Evolutionary conservation across 345 rosid genomes (phyloP).

Genomic region (Gossypium herbaceum): DNA sequence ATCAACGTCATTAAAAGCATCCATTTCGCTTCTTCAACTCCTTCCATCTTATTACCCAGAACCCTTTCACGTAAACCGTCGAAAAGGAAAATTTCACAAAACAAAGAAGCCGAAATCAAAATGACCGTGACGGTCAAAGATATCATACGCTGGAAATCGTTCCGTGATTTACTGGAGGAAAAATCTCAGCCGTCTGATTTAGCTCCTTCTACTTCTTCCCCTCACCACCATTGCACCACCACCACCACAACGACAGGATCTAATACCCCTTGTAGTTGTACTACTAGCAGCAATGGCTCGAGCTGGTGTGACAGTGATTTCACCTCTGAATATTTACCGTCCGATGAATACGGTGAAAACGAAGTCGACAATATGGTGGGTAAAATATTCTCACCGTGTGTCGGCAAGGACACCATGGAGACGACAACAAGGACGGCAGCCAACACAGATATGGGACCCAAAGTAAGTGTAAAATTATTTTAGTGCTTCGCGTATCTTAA

Average conservation of each 20-base stretch:
- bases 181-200: conserved; percentile 24
- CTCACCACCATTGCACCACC: conserved; percentile 26
- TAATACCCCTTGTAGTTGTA: conserved; percentile 24
- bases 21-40: conserved; percentile 27
- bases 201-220: conserved; percentile 20
- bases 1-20: conserved; percentile 47
- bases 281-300: conserved; percentile 35
- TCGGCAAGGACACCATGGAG: conserved; percentile 45
- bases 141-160: conserved; percentile 81
- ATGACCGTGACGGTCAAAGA: conserved; percentile 54
- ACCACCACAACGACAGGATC: conserved; percentile 39
- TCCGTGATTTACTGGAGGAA: conserved; percentile 53
- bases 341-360: conserved; percentile 24
- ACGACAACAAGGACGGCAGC: conserved; percentile 24
- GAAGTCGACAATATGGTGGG: conserved; percentile 10
- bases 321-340: conserved; percentile 56
- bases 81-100: conserved; percentile 8
- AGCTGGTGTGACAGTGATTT: conserved; percentile 91
- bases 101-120: conserved; percentile 14
- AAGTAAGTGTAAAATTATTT: conserved; percentile 41
- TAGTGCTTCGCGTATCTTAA: conserved; percentile 17
- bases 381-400: conserved; percentile 35
- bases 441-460: conserved; percentile 38
- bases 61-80: conserved; percentile 50
- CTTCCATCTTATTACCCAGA: conserved; percentile 42